These are phyloP conservation scores for Dysphania ambrosioides DNA, from an alignment of 148 eudicot species.

Conservation along the genomic window DNA sequence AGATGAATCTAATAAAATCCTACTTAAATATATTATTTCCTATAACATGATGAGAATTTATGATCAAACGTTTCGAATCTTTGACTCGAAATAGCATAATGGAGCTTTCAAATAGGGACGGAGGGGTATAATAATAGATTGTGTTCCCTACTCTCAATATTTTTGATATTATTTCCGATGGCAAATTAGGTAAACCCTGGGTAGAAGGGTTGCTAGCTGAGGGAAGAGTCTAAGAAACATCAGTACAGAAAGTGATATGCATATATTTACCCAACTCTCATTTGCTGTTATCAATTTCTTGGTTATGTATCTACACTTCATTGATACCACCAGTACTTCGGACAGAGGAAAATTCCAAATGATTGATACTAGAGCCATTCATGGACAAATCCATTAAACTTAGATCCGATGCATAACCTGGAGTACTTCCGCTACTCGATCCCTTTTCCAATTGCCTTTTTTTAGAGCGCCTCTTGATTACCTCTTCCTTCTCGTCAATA, in stretches of 20 bases:
- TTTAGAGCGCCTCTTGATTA: slow-evolving; percentile 36
- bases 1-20: too few relatives aligned
- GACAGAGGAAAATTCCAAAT: slow-evolving; percentile 18
- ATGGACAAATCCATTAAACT: slow-evolving; percentile 14
- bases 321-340: slow-evolving; percentile 5
- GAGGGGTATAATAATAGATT: too few relatives aligned
- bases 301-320: slow-evolving; percentile 21
- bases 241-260: not conserved
- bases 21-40: too few relatives aligned
- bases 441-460: slow-evolving; percentile 39
- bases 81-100: too few relatives aligned
- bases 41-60: too few relatives aligned
- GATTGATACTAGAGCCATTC: slow-evolving; percentile 22
- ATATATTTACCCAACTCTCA: not conserved
- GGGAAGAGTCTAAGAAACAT: not conserved
- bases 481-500: slow-evolving; percentile 59
- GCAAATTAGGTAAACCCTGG: too few relatives aligned
- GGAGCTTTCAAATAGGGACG: too few relatives aligned
- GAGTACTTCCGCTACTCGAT: slow-evolving; percentile 23
- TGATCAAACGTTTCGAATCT: too few relatives aligned
- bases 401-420: slow-evolving; percentile 20
- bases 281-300: not conserved
- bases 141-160: too few relatives aligned
- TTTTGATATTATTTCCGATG: too few relatives aligned
- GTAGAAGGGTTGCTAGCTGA: too few relatives aligned